Evolutionary conservation across 129 eudicot genomes (phyloP).

Genomic region (Flaveria robusta): DNA sequence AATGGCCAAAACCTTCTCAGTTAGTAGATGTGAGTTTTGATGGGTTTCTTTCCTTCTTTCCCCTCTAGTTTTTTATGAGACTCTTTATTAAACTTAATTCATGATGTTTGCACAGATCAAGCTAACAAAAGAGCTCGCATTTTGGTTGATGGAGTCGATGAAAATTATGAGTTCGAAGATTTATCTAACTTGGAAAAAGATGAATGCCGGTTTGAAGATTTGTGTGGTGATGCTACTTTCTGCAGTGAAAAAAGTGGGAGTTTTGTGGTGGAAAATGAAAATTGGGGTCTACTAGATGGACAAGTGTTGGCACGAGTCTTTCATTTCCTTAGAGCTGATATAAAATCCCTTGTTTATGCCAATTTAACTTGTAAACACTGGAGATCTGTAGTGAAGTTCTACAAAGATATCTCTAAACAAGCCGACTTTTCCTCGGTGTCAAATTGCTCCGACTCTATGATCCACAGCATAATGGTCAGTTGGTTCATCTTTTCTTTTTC

Average conservation of each 20-base stretch:
- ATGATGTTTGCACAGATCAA: slow-evolving; percentile 45
- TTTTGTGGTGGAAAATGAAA: slow-evolving; percentile 36
- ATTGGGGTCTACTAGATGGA: slow-evolving; percentile 83
- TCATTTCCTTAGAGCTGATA: slow-evolving; percentile 78
- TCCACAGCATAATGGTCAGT: slow-evolving; percentile 73
- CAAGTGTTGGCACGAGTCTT: slow-evolving; percentile 73
- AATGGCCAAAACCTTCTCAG: not conserved
- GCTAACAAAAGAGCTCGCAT: slow-evolving; percentile 57
- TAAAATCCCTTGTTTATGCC: slow-evolving; percentile 70
- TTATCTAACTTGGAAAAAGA: slow-evolving; percentile 36
- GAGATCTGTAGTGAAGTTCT: slow-evolving; percentile 67
- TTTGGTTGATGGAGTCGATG: slow-evolving; percentile 54
- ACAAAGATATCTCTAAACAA: slow-evolving; percentile 61
- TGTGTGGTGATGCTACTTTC: slow-evolving; percentile 63
- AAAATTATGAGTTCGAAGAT: slow-evolving; percentile 54
- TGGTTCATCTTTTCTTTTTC: not conserved
- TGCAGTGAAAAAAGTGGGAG: slow-evolving; percentile 31
- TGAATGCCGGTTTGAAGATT: slow-evolving; percentile 63
- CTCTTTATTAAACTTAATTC: not conserved
- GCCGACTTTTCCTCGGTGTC: slow-evolving; percentile 68
- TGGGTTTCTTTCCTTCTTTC: not conserved
- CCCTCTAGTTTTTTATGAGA: not conserved
- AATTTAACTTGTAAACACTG: slow-evolving; percentile 84
- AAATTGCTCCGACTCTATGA: slow-evolving; percentile 59
- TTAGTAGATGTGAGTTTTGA: not conserved